Base-by-base conservation (phyloP, 108 stramenopile species). In the Stephanodiscus triporus region DNA sequence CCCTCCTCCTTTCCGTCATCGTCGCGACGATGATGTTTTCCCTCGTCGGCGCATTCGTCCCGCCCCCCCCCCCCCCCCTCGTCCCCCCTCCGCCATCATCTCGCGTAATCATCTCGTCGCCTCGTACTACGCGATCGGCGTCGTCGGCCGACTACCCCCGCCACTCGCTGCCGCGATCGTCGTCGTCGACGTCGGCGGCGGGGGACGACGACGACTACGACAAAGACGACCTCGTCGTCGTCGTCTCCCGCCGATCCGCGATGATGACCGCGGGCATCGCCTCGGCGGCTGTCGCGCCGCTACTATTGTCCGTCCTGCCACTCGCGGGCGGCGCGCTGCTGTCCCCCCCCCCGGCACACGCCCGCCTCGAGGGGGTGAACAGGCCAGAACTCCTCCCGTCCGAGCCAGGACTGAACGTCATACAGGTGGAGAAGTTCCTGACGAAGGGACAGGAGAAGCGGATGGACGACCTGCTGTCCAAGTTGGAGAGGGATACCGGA, bases 361-460 rank as follows among this genome's bases (percentile, higher is more conserved):
- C 93, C 0, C 85, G 91, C n/a, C 77, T 91, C 47, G 93, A 95
- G 84, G 76, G 89, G 19, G 93, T 91, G 38, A 91, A 95, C 76
- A 81, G 86, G 34, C 93, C 93, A n/a, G 93, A 95, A 65, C 80
- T 95, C 9, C 78, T 95, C 11, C 93, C 93, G 1, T 59, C 70
- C 8, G 89, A 89, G 66, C 26, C 66, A 16, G 87, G 86, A 13
- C 19, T 86, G 54, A 89, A 90, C 80, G 91, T 95, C 16, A 95
- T 95, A 73, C 93, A 95, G 63, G 85, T 81, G 19, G 88, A 91
- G 73, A 91, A 89, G 66, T 94, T 94, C 72, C 61, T 94, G 49
- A 94, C 93, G 8, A 70, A 85, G 4, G 93, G 93, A 17, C 93
- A 95, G 69, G 93, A 84, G 49, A 84, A 81, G 40, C 79, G 93